A percentile compares a stretch with the other conserved stretches of the same genome.
Conservation (phyloP, 2,329 filamentous ascomycete genomes). For the Aureobasidium melanogenum region DNA sequence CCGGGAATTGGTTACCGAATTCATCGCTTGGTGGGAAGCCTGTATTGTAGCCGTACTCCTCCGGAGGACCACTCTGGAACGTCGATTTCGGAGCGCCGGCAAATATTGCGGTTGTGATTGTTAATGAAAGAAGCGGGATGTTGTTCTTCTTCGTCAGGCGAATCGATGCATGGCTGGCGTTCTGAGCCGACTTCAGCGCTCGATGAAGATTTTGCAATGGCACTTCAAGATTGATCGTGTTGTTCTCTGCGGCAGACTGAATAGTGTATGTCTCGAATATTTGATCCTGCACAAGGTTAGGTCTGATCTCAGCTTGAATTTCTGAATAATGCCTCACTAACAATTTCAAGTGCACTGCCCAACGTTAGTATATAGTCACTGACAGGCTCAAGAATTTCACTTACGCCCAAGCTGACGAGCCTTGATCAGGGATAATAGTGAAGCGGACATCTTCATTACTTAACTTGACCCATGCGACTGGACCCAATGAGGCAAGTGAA, state of each 20-base stretch:
- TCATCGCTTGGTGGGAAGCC: not conserved
- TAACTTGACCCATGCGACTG: constrained; percentile 83
- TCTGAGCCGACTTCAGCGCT: constrained; percentile 80
- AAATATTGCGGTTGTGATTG: constrained; percentile 68
- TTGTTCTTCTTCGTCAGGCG: constrained; percentile 90
- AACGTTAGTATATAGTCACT: not conserved
- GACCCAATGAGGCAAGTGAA: constrained; percentile 58
- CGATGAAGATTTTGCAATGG: constrained; percentile 80
- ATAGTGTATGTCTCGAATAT: constrained; percentile 83
- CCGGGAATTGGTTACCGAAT: not conserved
- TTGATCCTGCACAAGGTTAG: constrained; percentile 45
- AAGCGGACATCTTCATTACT: constrained; percentile 83
- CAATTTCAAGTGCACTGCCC: constrained; percentile 33
- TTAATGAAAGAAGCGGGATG: constrained; percentile 78
- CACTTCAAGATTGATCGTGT: constrained; percentile 94
- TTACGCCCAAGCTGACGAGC: constrained; percentile 93
- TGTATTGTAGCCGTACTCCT: not conserved
- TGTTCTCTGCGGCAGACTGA: constrained; percentile 70
- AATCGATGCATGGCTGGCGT: constrained; percentile 72
- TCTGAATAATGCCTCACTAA: constrained; percentile 21
- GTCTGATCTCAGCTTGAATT: not conserved
- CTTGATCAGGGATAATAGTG: constrained; percentile 89
- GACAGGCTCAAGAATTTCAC: constrained; percentile 29
- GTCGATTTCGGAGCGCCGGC: constrained; percentile 21
- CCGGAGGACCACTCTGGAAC: not conserved